Percentiles rank a stretch among this genome's conserved stretches.
These are phyloP conservation scores for Rhododendron simsii DNA, from an alignment of 148 eudicot species.

Conservation along the genomic window DNA sequence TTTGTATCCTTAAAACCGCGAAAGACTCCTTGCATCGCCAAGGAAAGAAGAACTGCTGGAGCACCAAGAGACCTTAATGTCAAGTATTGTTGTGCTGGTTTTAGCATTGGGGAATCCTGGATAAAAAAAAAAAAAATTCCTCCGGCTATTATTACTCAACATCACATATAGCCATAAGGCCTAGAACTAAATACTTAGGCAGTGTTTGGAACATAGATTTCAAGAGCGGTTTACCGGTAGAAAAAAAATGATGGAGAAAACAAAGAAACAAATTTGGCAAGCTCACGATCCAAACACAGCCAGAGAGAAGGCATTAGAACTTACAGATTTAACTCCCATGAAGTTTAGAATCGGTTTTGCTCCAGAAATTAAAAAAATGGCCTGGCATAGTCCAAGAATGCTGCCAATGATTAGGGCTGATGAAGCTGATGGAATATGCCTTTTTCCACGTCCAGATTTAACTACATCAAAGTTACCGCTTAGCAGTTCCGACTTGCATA, in stretches of 20 bases:
- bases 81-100: slow-evolving; percentile 60
- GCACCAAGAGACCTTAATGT: slow-evolving; percentile 73
- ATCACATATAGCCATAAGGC: neutral
- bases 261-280: neutral
- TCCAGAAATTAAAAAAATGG: slow-evolving; percentile 45
- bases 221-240: neutral
- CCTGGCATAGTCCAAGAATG: slow-evolving; percentile 65
- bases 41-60: slow-evolving; percentile 82
- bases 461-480: slow-evolving; percentile 12
- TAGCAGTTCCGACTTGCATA: slow-evolving; percentile 1
- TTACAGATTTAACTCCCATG: slow-evolving; percentile 62
- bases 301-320: neutral
- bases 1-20: slow-evolving; percentile 82
- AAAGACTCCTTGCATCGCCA: slow-evolving; percentile 87
- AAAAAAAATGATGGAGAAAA: neutral
- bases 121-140: neutral
- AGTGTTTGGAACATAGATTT: neutral
- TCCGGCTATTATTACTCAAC: neutral
- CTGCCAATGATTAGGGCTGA: slow-evolving; percentile 68
- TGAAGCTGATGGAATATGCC: slow-evolving; percentile 76
- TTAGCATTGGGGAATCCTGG: slow-evolving; percentile 65
- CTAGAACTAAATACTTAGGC: neutral
- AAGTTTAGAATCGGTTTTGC: slow-evolving; percentile 56
- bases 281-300: neutral
- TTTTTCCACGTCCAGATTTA: slow-evolving; percentile 26